Evolutionary conservation across 1,139 yeast genomes (phyloP), one percentile per base, ranked within the genome.

Genomic region (Suhomyces atakaporum): DNA sequence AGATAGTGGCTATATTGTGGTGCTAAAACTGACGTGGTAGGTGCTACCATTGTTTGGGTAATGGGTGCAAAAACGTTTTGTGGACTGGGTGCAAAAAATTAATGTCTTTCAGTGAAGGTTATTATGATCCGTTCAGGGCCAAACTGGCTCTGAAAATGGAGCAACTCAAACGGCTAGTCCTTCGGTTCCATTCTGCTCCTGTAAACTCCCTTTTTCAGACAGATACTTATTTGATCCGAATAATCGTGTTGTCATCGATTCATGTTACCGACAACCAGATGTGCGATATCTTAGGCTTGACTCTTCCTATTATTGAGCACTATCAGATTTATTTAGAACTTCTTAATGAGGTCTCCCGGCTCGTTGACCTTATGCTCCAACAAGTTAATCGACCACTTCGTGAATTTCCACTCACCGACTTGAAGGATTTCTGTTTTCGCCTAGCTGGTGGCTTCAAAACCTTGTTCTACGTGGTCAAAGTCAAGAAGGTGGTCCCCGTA

Each of bases 371-470:
- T 2, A 12, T 28, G 26, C 11, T 25, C 8, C 8, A 11, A 3
- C 12, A 14, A 3, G 25, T 33, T 7, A 22, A 11, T 7, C 4
- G 18, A 8, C 32, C 36, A 2, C 16, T 33, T 5, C 9, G 2
- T 12, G 48, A 49, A 3, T 47, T 48, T 35, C 62, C 63, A 2
- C 30, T 58, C 23, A 53, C 60, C 1, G 53, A 56, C 35, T 28
- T 58, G 15, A 49, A 51, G 14, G 44, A 45, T 9, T 36, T 51
- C 1, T 50, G 56, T 31, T 56, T 49, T 25, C 33, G 44, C 16
- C 46, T 58, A 12, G 62, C 60, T 1, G 44, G 44, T n/a, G 29
- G 42, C 8, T 58, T 43, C 39, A 48, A 47, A 12, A 41, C 49
- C 3, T 34, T 57, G 4, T 58, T 56, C 37, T 56, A 46, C 33